Conservation (phyloP, 331 rosid species). For the Erythrophleum ivorense region DNA sequence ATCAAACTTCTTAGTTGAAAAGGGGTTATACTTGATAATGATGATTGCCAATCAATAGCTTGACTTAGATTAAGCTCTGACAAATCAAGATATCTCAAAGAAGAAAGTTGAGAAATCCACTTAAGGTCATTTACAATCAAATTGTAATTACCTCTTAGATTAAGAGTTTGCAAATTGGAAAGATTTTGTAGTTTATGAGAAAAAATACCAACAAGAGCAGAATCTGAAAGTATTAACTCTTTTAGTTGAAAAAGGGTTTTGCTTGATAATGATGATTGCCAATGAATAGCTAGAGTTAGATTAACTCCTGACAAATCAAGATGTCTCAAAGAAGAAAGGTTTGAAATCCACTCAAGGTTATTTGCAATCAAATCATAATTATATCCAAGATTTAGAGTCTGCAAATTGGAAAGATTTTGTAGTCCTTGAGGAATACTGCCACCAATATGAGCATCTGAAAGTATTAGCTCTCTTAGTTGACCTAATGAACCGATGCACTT, state of each 20-base stretch:
- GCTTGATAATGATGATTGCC: no score
- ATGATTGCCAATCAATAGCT: background rate
- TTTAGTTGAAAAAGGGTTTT: no score
- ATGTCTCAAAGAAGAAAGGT: no score
- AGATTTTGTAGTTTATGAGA: no score
- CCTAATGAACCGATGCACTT: background rate
- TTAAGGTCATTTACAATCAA: constrained; percentile 2
- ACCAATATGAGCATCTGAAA: background rate
- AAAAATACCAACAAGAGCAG: no score
- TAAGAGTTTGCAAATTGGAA: no score
- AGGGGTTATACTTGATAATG: background rate
- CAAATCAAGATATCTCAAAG: constrained; percentile 42
- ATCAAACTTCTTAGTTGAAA: background rate
- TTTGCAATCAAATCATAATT: background rate
- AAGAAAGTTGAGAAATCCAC: constrained; percentile 41
- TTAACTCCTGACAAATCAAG: no score
- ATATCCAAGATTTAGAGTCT: constrained; percentile 35
- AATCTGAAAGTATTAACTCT: no score
- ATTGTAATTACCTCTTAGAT: no score
- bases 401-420: constrained; percentile 35
- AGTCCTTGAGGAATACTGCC: constrained; percentile 33
- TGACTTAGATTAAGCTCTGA: constrained; percentile 11
- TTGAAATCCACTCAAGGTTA: no score
- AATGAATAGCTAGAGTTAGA: no score
- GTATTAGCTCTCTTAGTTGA: background rate